Conservation (phyloP, 164 flowering plant species). For the Umbellularia californica region DNA sequence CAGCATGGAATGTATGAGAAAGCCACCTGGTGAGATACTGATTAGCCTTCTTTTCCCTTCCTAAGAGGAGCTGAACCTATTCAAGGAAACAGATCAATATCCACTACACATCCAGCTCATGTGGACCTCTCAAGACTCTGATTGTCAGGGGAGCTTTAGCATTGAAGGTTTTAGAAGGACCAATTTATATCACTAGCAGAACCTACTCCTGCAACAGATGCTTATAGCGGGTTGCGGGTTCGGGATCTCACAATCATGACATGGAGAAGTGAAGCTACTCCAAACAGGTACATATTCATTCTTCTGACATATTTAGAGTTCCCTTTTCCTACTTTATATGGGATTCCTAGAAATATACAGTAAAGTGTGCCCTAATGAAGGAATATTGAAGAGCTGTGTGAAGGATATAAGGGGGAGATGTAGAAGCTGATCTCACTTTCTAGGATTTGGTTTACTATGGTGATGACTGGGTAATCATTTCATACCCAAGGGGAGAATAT, state of each 20-base stretch:
- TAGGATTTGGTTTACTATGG: too few relatives aligned
- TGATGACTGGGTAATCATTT: too few relatives aligned
- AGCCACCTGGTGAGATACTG: not conserved
- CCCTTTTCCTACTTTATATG: not conserved
- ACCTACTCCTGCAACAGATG: not conserved
- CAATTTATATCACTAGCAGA: not conserved
- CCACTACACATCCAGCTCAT: not conserved
- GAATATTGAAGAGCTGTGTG: too few relatives aligned
- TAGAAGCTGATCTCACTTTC: too few relatives aligned
- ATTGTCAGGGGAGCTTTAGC: not conserved
- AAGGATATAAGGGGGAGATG: too few relatives aligned
- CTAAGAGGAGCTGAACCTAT: slow-evolving; percentile 1
- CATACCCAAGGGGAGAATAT: not conserved
- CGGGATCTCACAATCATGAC: not conserved
- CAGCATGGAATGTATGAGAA: not conserved
- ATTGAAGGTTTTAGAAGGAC: not conserved
- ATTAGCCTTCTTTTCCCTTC: not conserved
- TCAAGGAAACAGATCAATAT: not conserved
- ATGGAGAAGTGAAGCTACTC: not conserved
- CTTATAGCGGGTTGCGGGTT: not conserved
- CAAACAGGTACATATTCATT: not conserved
- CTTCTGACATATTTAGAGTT: not conserved
- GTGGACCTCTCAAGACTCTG: not conserved
- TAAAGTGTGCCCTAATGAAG: too few relatives aligned
- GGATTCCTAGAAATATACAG: too few relatives aligned